Percentiles rank a stretch among this genome's conserved stretches.
These are phyloP conservation scores for Cornus suecica DNA, from an alignment of 148 eudicot species.

Conservation along the genomic window DNA sequence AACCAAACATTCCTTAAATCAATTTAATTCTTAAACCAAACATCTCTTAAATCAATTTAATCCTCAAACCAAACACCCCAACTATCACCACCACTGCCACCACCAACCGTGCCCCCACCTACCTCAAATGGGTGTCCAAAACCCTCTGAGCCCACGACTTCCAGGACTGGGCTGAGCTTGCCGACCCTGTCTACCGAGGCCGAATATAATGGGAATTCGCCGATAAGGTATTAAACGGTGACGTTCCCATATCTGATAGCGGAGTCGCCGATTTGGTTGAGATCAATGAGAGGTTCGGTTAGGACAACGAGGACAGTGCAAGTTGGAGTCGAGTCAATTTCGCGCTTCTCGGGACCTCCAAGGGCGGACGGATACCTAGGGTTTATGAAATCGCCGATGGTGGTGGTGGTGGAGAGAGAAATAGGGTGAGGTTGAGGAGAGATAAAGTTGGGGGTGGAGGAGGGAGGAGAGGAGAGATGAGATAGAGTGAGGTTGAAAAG, in stretches of 20 bases:
- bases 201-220: constrained; percentile 85
- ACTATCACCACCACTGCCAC: no score
- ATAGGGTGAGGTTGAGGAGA: constrained; percentile 9
- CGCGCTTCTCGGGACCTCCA: constrained; percentile 69
- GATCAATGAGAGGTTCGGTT: constrained; percentile 65
- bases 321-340: constrained; percentile 69
- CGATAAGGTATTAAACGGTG: constrained; percentile 47
- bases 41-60: no score
- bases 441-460: constrained; percentile 4
- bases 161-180: constrained; percentile 58
- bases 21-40: no score
- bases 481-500: constrained; percentile 48
- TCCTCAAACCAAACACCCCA: no score
- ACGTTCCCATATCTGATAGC: constrained; percentile 15
- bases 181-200: constrained; percentile 78
- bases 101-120: constrained; percentile 56
- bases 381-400: not conserved
- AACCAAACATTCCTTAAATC: no score
- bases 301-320: constrained; percentile 69
- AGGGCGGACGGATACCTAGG: constrained; percentile 75
- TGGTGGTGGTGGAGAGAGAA: not conserved
- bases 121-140: constrained; percentile 72
- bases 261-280: constrained; percentile 49
- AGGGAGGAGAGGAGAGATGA: constrained; percentile 49
- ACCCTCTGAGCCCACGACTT: constrained; percentile 57